Percentiles rank a stretch among this genome's conserved stretches.
Evolutionary conservation across 73 alveolate genomes (phyloP).

Genomic region (Paramecium tetraurelia): DNA sequence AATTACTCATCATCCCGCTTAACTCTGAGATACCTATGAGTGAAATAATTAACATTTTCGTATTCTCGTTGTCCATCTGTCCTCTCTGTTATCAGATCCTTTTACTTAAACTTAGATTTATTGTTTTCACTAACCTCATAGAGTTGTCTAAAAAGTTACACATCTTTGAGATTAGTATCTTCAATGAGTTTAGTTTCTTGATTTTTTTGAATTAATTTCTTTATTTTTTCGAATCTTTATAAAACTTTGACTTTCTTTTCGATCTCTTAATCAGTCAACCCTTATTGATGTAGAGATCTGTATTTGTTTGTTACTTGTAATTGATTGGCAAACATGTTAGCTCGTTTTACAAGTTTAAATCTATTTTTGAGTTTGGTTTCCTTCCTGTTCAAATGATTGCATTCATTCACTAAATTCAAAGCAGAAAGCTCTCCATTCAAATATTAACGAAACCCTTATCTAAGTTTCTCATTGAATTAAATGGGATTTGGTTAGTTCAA

Average conservation of each 20-base stretch:
- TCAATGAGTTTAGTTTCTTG: neutral
- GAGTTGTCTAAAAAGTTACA: slow-evolving; percentile 1
- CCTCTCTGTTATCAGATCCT: neutral
- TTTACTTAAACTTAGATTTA: neutral
- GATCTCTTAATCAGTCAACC: neutral
- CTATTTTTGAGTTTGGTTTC: neutral
- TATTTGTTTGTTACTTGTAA: neutral
- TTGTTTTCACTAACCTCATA: neutral
- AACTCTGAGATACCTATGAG: neutral
- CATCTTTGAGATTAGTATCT: neutral
- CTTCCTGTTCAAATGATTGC: neutral
- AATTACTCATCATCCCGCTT: neutral
- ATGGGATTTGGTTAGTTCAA: neutral
- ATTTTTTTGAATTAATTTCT: neutral
- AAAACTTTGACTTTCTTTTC: slow-evolving; percentile 4
- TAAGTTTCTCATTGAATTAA: neutral
- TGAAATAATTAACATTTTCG: neutral
- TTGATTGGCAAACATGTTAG: neutral
- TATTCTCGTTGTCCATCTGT: slow-evolving; percentile 10
- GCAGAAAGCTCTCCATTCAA: neutral
- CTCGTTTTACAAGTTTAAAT: neutral
- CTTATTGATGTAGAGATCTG: neutral
- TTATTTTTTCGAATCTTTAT: neutral
- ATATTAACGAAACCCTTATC: neutral
- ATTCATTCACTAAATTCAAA: neutral